phyloP scores from a whole-genome alignment of 129 eudicot species.

The Sambucus nigra region DNA sequence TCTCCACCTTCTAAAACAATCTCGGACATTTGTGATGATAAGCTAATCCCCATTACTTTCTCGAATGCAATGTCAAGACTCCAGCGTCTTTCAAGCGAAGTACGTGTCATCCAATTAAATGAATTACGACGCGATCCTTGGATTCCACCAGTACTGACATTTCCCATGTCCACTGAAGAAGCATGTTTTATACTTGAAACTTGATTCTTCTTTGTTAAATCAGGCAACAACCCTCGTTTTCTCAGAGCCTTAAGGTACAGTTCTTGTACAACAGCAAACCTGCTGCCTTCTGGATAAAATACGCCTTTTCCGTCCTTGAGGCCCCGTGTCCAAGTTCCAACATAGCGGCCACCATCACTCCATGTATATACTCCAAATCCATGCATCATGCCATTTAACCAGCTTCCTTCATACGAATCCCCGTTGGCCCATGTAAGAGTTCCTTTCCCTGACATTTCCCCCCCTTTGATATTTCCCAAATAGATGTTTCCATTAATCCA shows the following conservation, averaged over 20 bases:
- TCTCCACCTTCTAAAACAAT: conserved; percentile 31
- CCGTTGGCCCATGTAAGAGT: conserved; percentile 76
- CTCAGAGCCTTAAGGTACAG: conserved; percentile 69
- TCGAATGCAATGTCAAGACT: conserved; percentile 88
- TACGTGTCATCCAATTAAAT: conserved; percentile 41
- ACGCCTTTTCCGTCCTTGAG: conserved; percentile 87
- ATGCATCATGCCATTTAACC: conserved; percentile 77
- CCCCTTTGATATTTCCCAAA: conserved; percentile 73
- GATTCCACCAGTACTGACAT: conserved; percentile 45
- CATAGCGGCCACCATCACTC: conserved; percentile 68
- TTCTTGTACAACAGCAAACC: conserved; percentile 52
- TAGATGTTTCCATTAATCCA: conserved; percentile 83
- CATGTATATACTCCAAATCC: conserved; percentile 86
- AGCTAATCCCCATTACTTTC: conserved; percentile 57
- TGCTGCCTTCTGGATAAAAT: conserved; percentile 65
- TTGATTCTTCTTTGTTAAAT: conserved; percentile 58
- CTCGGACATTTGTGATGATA: conserved; percentile 41
- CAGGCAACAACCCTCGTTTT: conserved; percentile 76
- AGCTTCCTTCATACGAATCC: conserved; percentile 75
- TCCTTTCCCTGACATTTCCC: conserved; percentile 83
- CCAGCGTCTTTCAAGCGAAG: conserved; percentile 81
- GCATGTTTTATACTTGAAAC: conserved; percentile 85
- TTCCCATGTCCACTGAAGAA: conserved; percentile 78
- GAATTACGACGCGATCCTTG: conserved; percentile 32
- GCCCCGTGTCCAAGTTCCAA: conserved; percentile 94